Evolutionary conservation across 1,139 yeast species (phyloP).

Genomic region (Geotrichum macrosporum): DNA sequence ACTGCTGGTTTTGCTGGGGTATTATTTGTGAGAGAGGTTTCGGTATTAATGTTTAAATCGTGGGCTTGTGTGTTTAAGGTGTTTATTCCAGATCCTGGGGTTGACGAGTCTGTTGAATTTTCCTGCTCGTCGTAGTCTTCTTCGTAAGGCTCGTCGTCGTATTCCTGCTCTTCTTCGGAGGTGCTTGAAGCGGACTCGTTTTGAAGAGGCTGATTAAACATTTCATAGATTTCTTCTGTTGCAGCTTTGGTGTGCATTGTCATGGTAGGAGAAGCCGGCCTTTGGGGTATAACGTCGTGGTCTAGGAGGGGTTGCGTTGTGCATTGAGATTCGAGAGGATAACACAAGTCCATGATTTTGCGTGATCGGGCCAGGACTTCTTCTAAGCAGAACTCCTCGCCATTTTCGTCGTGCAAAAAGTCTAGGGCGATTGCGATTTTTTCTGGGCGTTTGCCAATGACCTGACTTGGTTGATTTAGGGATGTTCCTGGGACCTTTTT

Average conservation of each 20-base stretch:
- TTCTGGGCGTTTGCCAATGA: slow-evolving; percentile 51
- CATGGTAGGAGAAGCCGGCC: slow-evolving; percentile 56
- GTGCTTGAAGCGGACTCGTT: background rate
- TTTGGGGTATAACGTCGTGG: too few species aligned
- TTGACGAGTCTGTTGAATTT: too few species aligned
- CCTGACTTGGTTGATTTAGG: slow-evolving; percentile 18
- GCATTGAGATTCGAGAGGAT: slow-evolving; percentile 3
- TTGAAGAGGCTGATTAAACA: slow-evolving; percentile 66
- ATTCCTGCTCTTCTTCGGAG: slow-evolving; percentile 9
- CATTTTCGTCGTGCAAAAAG: slow-evolving; percentile 45
- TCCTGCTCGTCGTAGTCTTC: slow-evolving; percentile 14
- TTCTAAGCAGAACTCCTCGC: slow-evolving; percentile 55
- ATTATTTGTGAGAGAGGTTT: too few species aligned
- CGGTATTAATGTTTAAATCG: slow-evolving; percentile 14
- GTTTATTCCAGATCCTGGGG: slow-evolving; percentile 2
- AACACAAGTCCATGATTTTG: slow-evolving; percentile 12
- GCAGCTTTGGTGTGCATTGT: slow-evolving; percentile 76
- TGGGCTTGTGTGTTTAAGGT: slow-evolving; percentile 15
- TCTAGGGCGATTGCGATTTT: slow-evolving; percentile 48
- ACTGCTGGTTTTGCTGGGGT: slow-evolving; percentile 9
- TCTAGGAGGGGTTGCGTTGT: too few species aligned
- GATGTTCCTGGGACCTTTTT: slow-evolving; percentile 2
- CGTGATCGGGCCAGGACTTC: slow-evolving; percentile 56
- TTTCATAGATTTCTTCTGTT: slow-evolving; percentile 64
- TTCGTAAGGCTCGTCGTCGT: slow-evolving; percentile 14